A percentile compares a stretch with the other conserved stretches of the same genome.
These are phyloP conservation scores for Calycina marina DNA, from an alignment of 2,329 filamentous ascomycete genomes.

Conservation along the genomic window DNA sequence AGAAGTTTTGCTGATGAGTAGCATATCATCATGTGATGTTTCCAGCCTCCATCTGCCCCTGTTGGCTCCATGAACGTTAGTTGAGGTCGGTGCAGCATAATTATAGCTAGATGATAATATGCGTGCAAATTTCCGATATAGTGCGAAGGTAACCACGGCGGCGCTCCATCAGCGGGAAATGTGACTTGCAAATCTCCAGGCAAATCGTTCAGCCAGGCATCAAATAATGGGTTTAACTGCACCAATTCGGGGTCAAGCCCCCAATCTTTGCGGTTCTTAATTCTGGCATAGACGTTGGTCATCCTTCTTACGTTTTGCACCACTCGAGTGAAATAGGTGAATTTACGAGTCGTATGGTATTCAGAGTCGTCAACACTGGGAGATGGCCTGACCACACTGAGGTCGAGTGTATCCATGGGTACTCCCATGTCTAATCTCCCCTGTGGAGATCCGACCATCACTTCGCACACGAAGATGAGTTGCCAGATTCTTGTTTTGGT, in stretches of 20 bases:
- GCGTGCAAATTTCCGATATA: constrained; percentile 82
- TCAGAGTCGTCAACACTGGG: constrained; percentile 61
- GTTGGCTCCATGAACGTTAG: constrained; percentile 65
- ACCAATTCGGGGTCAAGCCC: constrained; percentile 72
- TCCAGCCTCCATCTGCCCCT: constrained; percentile 61
- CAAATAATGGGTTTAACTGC: constrained; percentile 62
- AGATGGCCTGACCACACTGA: constrained; percentile 47
- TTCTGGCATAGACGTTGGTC: constrained; percentile 56
- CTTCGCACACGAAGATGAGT: constrained; percentile 68
- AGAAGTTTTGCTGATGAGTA: constrained; percentile 74
- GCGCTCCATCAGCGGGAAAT: constrained; percentile 63
- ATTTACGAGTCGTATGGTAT: constrained; percentile 66
- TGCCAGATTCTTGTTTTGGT: constrained; percentile 86
- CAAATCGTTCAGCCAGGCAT: constrained; percentile 60
- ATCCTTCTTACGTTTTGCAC: constrained; percentile 67
- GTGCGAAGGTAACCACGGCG: constrained; percentile 74
- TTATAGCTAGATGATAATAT: constrained; percentile 74
- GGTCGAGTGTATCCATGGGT: constrained; percentile 60
- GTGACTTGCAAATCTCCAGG: constrained; percentile 65
- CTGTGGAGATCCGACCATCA: constrained; percentile 89
- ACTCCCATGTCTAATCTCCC: constrained; percentile 69
- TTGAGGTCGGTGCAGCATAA: constrained; percentile 80
- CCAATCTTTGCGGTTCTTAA: constrained; percentile 73
- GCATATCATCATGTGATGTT: constrained; percentile 73
- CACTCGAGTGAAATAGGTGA: constrained; percentile 64